Percentiles rank a stretch among this genome's conserved stretches.
These are phyloP conservation scores for Botryotinia narcissicola DNA, from an alignment of 2,329 filamentous ascomycete species.

Conservation along the genomic window DNA sequence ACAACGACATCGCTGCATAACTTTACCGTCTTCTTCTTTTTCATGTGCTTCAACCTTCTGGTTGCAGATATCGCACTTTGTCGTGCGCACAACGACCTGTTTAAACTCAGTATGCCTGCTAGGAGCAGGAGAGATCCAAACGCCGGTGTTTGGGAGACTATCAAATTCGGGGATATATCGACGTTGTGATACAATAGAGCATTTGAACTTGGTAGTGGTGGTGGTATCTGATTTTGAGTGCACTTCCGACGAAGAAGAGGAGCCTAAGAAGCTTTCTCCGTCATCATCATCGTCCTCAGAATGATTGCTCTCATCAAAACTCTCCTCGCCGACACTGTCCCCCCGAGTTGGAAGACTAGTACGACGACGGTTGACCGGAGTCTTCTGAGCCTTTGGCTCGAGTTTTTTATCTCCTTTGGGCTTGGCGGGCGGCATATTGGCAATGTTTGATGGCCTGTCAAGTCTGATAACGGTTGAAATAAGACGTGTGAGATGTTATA, in stretches of 20 bases:
- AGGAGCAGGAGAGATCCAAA: slow-evolving; percentile 6
- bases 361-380: not conserved
- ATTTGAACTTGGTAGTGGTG: not conserved
- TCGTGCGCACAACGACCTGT: slow-evolving; percentile 8
- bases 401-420: not conserved
- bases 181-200: not conserved
- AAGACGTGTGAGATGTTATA: not conserved
- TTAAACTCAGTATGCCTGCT: not conserved
- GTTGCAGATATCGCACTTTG: slow-evolving; percentile 16
- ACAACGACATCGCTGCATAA: slow-evolving; percentile 3
- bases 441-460: not conserved
- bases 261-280: not conserved
- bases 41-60: not conserved
- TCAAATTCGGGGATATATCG: not conserved
- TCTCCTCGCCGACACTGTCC: not conserved
- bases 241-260: not conserved
- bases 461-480: not conserved
- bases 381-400: not conserved
- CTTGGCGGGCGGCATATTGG: not conserved
- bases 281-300: not conserved
- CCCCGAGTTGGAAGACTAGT: not conserved
- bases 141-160: not conserved
- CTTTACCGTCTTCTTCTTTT: not conserved
- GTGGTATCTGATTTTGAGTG: not conserved
- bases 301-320: not conserved